phyloP scores from a whole-genome alignment of 352 stramenopile species.

The Globisporangium okanoganense region DNA sequence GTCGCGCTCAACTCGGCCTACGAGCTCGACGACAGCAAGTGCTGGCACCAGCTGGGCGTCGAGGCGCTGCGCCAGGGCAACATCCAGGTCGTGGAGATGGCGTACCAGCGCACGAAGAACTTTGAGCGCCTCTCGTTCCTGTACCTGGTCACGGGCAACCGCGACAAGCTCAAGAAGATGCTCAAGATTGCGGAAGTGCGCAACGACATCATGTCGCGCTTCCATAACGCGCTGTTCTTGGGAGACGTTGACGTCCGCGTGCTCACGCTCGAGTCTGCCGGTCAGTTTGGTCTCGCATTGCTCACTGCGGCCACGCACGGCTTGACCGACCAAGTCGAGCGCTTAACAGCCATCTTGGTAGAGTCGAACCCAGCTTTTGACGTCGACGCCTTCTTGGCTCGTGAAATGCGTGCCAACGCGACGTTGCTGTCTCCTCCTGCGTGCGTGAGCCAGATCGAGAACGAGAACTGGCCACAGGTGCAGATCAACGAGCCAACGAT shows the following conservation, averaged over 20 bases:
- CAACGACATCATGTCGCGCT: slow-evolving; percentile 97
- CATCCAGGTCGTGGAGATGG: slow-evolving; percentile 99
- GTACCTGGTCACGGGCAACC: slow-evolving; percentile 98
- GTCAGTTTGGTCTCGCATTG: slow-evolving; percentile 95
- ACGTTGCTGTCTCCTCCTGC: slow-evolving; percentile 92
- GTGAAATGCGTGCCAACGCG: slow-evolving; percentile 62
- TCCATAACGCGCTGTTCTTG: slow-evolving; percentile 98
- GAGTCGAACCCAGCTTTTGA: slow-evolving; percentile 86
- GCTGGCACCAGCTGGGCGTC: slow-evolving; percentile 96
- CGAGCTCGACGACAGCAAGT: slow-evolving; percentile 93
- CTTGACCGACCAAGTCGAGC: slow-evolving; percentile 92
- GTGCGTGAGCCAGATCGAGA: slow-evolving; percentile 89
- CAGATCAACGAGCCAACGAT: slow-evolving; percentile 91
- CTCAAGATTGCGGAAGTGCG: slow-evolving; percentile 98
- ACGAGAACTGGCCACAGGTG: slow-evolving; percentile 98
- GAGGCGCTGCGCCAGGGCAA: slow-evolving; percentile 98
- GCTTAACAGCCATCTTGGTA: slow-evolving; percentile 90
- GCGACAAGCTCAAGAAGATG: slow-evolving; percentile 99
- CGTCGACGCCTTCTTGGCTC: slow-evolving; percentile 54
- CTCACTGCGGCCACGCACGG: slow-evolving; percentile 96
- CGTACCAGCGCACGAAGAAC: slow-evolving; percentile 99
- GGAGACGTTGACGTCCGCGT: slow-evolving; percentile 96
- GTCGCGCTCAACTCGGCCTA: slow-evolving; percentile 96
- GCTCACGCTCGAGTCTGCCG: slow-evolving; percentile 93
- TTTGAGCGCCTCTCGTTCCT: slow-evolving; percentile 99